Evolutionary conservation across 305 asterid genomes (phyloP).

Genomic region (Withania somnifera): DNA sequence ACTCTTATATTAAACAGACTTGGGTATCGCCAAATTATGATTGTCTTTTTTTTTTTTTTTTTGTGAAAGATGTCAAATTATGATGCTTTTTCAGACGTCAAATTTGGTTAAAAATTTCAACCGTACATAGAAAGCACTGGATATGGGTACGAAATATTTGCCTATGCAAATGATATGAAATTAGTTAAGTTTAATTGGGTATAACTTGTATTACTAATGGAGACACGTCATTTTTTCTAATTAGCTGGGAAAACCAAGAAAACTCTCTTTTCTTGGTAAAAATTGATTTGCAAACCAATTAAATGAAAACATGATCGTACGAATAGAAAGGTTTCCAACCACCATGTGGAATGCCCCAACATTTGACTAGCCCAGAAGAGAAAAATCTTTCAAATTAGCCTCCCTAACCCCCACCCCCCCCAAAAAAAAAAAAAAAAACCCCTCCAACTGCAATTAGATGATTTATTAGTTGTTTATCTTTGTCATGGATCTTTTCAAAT

Average conservation of each 20-base stretch:
- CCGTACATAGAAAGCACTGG: background rate
- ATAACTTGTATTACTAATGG: background rate
- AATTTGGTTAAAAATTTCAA: background rate
- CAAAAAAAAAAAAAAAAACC: no score
- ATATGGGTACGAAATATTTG: background rate
- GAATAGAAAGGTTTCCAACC: background rate
- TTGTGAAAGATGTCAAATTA: background rate
- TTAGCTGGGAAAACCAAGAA: background rate
- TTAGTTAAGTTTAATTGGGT: background rate
- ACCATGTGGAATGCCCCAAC: background rate
- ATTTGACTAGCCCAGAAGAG: background rate
- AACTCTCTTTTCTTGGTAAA: background rate
- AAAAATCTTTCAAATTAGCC: background rate
- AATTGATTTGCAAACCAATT: background rate
- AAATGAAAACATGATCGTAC: background rate
- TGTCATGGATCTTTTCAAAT: background rate
- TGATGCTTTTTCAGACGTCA: background rate
- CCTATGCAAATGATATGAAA: background rate
- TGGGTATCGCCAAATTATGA: background rate
- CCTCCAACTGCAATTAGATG: background rate
- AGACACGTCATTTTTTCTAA: background rate
- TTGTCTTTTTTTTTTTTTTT: background rate
- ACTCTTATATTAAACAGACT: background rate
- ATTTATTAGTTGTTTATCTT: background rate
- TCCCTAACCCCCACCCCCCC: background rate